Conservation (phyloP, 2,329 filamentous ascomycete genomes). For the Fusarium sp. region DNA sequence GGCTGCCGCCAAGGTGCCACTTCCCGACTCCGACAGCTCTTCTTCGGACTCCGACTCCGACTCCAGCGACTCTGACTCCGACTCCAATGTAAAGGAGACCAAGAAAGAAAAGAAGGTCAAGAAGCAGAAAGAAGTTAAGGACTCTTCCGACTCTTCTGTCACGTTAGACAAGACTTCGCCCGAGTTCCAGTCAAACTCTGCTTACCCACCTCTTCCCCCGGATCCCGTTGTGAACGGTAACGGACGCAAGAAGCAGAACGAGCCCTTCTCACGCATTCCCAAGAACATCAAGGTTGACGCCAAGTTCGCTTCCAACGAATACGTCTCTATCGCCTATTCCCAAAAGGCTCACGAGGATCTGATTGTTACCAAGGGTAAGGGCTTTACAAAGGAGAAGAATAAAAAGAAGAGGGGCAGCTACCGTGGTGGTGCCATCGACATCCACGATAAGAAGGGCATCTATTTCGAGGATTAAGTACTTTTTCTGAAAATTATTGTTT, state of each 20-base stretch:
- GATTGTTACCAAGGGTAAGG: constrained; percentile 91
- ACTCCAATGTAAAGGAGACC: constrained; percentile 42
- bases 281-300: constrained; percentile 74
- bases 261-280: constrained; percentile 81
- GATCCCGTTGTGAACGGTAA: constrained; percentile 51
- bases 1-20: constrained; percentile 52
- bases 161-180: constrained; percentile 63
- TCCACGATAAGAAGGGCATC: constrained; percentile 81
- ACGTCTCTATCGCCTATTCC: constrained; percentile 86
- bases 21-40: constrained; percentile 53
- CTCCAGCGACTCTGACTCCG: constrained; percentile 47
- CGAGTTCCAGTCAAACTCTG: constrained; percentile 43
- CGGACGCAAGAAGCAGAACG: constrained; percentile 62
- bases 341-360: constrained; percentile 88
- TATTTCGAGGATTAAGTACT: constrained; percentile 86
- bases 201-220: constrained; percentile 62
- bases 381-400: constrained; percentile 99
- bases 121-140: constrained; percentile 36
- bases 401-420: constrained; percentile 96
- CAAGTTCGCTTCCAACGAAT: constrained; percentile 80
- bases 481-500: background rate
- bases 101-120: constrained; percentile 36
- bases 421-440: constrained; percentile 88
- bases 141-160: constrained; percentile 56
- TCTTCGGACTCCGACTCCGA: constrained; percentile 46